phyloP scores from a whole-genome alignment of 345 rosid genomes.

The Sonneratia alba region DNA sequence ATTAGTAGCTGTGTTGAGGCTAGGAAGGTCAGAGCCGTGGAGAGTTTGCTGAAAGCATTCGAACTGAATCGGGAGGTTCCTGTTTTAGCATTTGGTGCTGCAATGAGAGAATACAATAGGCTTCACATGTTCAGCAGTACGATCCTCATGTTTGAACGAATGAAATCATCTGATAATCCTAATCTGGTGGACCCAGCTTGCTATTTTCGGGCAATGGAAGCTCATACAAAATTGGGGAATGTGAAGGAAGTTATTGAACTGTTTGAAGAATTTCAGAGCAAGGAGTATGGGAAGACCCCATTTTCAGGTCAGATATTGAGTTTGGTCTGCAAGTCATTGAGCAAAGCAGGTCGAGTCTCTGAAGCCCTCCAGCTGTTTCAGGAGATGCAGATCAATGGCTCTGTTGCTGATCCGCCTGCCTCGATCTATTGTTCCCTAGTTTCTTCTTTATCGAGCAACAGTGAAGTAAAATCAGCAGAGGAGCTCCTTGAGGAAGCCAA shows the following conservation, averaged over 20 bases:
- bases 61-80: conserved; percentile 27
- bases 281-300: conserved; percentile 23
- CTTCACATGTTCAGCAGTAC: conserved; percentile 75
- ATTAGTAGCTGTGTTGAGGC: conserved; percentile 43
- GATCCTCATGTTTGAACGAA: conserved; percentile 30
- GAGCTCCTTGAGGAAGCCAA: conserved; percentile 57
- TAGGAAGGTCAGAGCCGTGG: conserved; percentile 43
- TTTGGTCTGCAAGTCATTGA: conserved; percentile 42
- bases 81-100: conserved; percentile 44
- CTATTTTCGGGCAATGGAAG: conserved; percentile 63
- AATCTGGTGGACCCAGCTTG: conserved; percentile 38
- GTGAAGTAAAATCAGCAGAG: conserved; percentile 31
- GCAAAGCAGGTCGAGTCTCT: conserved; percentile 47
- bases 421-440: conserved; percentile 49
- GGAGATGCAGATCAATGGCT: conserved; percentile 47
- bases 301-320: conserved; percentile 27
- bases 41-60: conserved; percentile 39
- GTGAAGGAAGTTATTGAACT: conserved; percentile 39
- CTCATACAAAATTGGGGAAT: conserved; percentile 40
- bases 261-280: conserved; percentile 45
- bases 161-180: conserved; percentile 32
- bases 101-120: conserved; percentile 70
- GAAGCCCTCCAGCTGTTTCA: conserved; percentile 53
- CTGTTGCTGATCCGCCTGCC: conserved; percentile 20
- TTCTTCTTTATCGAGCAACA: conserved; percentile 34